These are phyloP conservation scores for Candida berthetii DNA, from an alignment of 805 yeast genomes.

Conservation along the genomic window DNA sequence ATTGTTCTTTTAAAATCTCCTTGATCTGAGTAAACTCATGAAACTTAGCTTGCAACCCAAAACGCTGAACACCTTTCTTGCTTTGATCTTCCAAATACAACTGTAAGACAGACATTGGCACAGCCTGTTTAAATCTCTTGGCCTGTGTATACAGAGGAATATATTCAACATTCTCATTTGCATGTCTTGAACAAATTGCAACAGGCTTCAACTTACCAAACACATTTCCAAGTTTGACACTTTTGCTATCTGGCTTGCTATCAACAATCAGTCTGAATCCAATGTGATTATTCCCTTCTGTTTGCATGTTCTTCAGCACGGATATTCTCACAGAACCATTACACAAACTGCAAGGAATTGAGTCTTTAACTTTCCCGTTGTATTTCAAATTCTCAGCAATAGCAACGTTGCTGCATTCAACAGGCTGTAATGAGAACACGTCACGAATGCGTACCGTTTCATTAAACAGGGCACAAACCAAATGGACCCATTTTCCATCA, in stretches of 20 bases:
- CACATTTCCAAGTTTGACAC: conserved; percentile 12
- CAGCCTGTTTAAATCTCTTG: conserved; percentile 9
- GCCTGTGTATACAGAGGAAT: conserved; percentile 20
- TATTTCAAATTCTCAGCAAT: conserved; percentile 22
- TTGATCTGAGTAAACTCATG: not conserved
- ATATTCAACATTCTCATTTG: conserved; percentile 8
- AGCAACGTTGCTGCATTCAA: conserved; percentile 28
- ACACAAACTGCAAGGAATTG: conserved; percentile 44
- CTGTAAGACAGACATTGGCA: conserved; percentile 8
- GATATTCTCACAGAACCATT: conserved; percentile 49
- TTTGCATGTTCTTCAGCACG: conserved; percentile 37
- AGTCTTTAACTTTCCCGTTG: conserved; percentile 38
- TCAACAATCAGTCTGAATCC: conserved; percentile 39
- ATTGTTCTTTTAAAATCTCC: not conserved
- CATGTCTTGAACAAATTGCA: conserved; percentile 37
- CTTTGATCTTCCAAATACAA: conserved; percentile 12
- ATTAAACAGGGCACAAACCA: conserved; percentile 59
- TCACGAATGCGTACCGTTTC: conserved; percentile 39
- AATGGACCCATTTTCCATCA: conserved; percentile 73
- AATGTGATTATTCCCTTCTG: conserved; percentile 30
- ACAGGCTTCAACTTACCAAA: conserved; percentile 38
- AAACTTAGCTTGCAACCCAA: not conserved
- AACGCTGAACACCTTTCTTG: not conserved
- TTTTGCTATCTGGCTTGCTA: conserved; percentile 15
- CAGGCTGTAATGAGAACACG: conserved; percentile 37